Evolutionary conservation across 768 basidiomycete species (phyloP), one percentile per base, ranked within the genome.

Genomic region (Boletus fagicola): DNA sequence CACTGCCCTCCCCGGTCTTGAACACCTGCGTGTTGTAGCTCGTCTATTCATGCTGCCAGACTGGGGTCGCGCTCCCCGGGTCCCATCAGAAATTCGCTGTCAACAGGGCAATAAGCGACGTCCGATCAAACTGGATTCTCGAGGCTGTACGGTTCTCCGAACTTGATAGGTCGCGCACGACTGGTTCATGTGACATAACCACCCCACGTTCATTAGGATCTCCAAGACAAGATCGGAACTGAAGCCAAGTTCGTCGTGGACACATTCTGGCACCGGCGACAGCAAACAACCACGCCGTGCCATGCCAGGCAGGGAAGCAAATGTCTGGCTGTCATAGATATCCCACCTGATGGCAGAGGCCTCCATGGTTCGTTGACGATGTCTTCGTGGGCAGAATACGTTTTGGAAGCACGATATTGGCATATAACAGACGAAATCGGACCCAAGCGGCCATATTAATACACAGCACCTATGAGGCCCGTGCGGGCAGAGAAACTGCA

Each of bases 351-450:
- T 6, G 77, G 76, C 4, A 78, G 48, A 3, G 77, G 77, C 8
- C 77, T 60, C 70, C 71, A 73, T 13, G 74, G 67, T 56, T 71
- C 72, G 60, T 76, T 77, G 3, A 59, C 39, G 7, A 61, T 59
- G 54, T 76, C 76, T 53, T 77, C 76, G 15, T 66, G 51, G 0
- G 56, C 52, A 2, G 56, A 62, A 8, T 63, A 46, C 13, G 55
- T 58, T 36, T 76, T 74, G 12, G 75, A 72, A 40, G 74, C 62
- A 30, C 28, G 8, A 30, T 30, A 33, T 68, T 65, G 57, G 65
- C 68, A 44, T 72, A 74, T 3, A 74, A 65, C 35, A 72, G 63
- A 60, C 74, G 70, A 5, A 74, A 44, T 70, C 71, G 72, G 31
- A 69, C 64, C 71, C 74, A 74, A 6, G 60, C 39, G 2, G 64